Base-by-base conservation (phyloP, 495 filamentous ascomycete species). In the Hypomontagnella submonticulosa region DNA sequence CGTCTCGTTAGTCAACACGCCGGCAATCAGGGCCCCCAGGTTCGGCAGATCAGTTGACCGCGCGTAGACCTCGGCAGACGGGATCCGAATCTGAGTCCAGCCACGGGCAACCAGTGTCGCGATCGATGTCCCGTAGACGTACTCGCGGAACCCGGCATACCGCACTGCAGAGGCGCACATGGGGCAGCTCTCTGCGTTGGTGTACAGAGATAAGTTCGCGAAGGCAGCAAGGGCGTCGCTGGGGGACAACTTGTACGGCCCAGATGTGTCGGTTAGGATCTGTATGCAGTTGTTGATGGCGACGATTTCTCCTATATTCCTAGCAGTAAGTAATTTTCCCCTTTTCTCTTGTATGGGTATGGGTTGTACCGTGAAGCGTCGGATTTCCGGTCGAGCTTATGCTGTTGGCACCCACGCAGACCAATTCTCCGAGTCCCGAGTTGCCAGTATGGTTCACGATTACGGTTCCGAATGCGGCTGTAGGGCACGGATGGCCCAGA, bases 161-260 rank as follows among this genome's bases (percentile, higher is more conserved):
- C 84, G 77, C 53, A 85, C 83, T 1, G 81, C 84, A 2, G 82
- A 77, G 0, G 84, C 84, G 63, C 84, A 87, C 82, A 86, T 87
- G 6, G 83, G 82, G 70, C 84, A 87, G 53, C 78, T 80, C 64
- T 86, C 83, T 4, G 79, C 83, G 69, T 82, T 85, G 6, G 84
- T 87, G 71, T 87, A 87, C 4, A 85, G 70, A 7, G 76, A 75
- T 13, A 87, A 63, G 33, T 78, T 54, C n/a, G 64, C 41, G 52
- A 81, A 85, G 13, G 83, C 83, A 16, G 63, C 73, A 9, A 77
- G 44, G 0, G 79, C 76, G 51, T 76, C 77, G 13, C 72, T 42
- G 0, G 78, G 58, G 4, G 51, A 75, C 12, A 85, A 67, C 9
- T 75, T 78, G 66, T 81, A 84, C 0, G 66, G 67, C 0, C 81